Evolutionary conservation across 257 asterid species (phyloP).

Genomic region (Lithospermum erythrorhizon): DNA sequence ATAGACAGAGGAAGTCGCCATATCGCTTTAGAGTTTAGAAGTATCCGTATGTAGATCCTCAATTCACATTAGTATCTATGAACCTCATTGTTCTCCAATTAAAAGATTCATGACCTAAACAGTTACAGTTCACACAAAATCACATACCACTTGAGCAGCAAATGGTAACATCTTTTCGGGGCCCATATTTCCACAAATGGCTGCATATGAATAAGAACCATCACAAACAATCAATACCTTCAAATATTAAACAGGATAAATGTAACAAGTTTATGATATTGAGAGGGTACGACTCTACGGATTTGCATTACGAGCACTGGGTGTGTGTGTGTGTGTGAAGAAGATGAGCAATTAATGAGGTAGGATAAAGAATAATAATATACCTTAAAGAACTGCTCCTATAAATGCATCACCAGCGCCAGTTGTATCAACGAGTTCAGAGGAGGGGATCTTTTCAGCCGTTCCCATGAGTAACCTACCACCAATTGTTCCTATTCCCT

Average conservation of each 20-base stretch:
- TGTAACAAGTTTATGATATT: background rate
- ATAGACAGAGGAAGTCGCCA: slow-evolving; percentile 5
- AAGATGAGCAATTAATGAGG: background rate
- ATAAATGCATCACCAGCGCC: slow-evolving; percentile 99
- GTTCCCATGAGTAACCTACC: slow-evolving; percentile 83
- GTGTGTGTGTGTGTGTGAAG: background rate
- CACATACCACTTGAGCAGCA: slow-evolving; percentile 94
- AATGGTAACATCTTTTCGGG: slow-evolving; percentile 82
- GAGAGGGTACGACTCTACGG: background rate
- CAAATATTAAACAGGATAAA: background rate
- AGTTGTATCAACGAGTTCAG: slow-evolving; percentile 83
- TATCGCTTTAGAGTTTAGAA: background rate
- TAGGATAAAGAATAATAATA: slow-evolving; percentile 1
- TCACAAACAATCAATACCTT: no score
- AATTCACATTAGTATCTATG: no score
- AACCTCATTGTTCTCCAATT: background rate
- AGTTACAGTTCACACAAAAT: background rate
- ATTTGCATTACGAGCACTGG: background rate
- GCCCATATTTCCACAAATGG: slow-evolving; percentile 74
- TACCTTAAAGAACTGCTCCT: slow-evolving; percentile 84
- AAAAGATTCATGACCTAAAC: background rate
- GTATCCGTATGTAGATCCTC: background rate
- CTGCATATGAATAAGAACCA: slow-evolving; percentile 24
- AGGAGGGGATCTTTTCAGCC: slow-evolving; percentile 73
- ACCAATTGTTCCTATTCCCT: slow-evolving; percentile 61